Conservation (phyloP, 345 rosid species). For the Brassica rapa region DNA sequence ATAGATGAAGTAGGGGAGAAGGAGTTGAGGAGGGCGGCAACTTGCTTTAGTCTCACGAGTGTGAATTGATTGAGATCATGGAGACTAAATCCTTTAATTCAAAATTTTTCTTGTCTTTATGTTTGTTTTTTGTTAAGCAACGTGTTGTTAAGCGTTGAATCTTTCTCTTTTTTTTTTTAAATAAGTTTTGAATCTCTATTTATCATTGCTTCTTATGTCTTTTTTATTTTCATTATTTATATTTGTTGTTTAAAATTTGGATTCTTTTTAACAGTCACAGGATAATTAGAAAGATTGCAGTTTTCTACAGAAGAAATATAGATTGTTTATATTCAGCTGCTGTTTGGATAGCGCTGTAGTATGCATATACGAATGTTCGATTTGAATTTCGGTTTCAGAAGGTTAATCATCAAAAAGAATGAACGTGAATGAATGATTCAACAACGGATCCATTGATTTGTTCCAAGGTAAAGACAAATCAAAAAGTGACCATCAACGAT, state of each 20-base stretch:
- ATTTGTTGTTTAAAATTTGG: neutral
- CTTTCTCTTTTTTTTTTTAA: neutral
- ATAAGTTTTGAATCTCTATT: no score
- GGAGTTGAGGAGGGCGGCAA: conserved; percentile 83
- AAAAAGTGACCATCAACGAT: no score
- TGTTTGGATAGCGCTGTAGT: neutral
- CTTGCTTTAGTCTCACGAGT: conserved; percentile 81
- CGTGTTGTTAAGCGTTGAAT: neutral
- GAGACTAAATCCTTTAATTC: neutral
- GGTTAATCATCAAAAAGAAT: neutral
- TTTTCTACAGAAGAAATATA: neutral
- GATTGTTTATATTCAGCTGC: neutral
- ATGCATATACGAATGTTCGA: neutral
- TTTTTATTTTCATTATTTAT: neutral
- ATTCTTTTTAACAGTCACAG: neutral
- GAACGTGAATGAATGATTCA: neutral
- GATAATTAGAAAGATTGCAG: neutral
- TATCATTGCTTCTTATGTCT: neutral
- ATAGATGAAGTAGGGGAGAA: conserved; percentile 58
- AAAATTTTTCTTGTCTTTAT: neutral
- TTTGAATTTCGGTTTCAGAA: neutral
- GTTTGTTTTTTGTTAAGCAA: neutral
- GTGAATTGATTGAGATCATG: conserved; percentile 46
- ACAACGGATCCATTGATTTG: neutral
- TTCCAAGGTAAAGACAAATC: neutral